Base-by-base conservation (phyloP, 192 early-diverging fungal genomes). In the Linnemannia exigua region DNA sequence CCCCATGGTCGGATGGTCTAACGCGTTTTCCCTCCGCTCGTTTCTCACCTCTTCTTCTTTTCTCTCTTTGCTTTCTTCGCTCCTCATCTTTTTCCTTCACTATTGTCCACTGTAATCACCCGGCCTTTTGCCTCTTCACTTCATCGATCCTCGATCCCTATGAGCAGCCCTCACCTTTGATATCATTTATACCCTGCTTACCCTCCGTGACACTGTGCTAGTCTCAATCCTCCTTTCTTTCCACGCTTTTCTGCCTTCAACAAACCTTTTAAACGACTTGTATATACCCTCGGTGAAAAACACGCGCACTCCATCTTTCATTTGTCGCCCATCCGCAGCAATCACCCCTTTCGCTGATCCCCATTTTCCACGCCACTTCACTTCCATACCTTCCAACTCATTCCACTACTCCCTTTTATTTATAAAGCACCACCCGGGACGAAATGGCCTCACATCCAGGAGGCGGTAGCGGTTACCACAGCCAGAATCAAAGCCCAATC, bases 401-500 rank as follows among this genome's bases (percentile, higher is more conserved):
- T 28, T 6, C 25, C 5, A 19, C 3, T 28, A 17, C 41, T 19
- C 47, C 3, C 33, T 73, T 28, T 1, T 31, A 44, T 48, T n/a
- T 6, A 63, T 25, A 15, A 31, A 8, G 22, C 28, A 33, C 16
- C 15, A 16, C n/a, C 25, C 47, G 31, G 28, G 31, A 36, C 15
- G 54, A 35, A 25, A 76, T 76, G 75, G 75, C 75, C 31, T 48
- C 63, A 11, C 8, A 37, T 51, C 75, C 33, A 63, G 15, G 28
- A 15, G 58, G 12, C 48, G 4, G 3, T 25, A 77, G 33, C 22
- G 48, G 44, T 5, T 14, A 72, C 54, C n/a, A 67, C 16, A 79
- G 70, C 35, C 37, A 51, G 20, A 35, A 72, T 17, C 77, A 79
- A 12, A 79, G 77, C 44, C 70, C 77, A 7, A 31, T 41, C 22